Conservation (phyloP, 2,329 filamentous ascomycete genomes). For the Alternaria triticimaculans region DNA sequence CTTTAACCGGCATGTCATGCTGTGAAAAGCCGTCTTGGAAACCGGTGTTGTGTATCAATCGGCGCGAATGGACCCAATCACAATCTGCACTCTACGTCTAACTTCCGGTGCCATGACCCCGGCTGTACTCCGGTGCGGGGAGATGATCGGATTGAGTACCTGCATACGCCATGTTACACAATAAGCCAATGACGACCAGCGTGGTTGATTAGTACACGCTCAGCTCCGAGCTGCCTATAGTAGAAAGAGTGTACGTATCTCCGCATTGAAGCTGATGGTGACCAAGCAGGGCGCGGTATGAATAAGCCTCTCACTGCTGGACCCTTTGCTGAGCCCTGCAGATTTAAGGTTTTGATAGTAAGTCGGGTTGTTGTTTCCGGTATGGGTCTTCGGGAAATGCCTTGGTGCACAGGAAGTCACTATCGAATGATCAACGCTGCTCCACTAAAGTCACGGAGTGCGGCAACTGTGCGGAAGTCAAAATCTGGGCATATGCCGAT, state of each 20-base stretch:
- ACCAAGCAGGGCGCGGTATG: not conserved
- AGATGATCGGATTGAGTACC: conserved; percentile 7
- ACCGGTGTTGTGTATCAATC: not conserved
- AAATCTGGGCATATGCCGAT: not conserved
- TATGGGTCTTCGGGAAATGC: not conserved
- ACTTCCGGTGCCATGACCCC: not conserved
- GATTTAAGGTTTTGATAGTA: not conserved
- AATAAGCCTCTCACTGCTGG: not conserved
- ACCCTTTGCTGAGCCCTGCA: not conserved
- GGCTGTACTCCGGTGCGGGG: conserved; percentile 9
- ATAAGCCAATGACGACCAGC: not conserved
- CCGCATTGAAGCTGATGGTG: not conserved
- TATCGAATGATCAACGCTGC: not conserved
- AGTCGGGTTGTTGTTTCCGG: not conserved
- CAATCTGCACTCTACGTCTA: not conserved
- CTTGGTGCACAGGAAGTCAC: not conserved
- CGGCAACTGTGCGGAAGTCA: not conserved
- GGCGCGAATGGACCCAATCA: not conserved
- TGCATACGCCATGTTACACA: conserved; percentile 1
- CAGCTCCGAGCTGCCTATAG: not conserved
- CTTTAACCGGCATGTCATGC: not conserved
- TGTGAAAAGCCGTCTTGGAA: not conserved
- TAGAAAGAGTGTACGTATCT: not conserved
- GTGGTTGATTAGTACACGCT: not conserved
- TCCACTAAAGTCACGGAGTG: not conserved